These are phyloP conservation scores for Cornus florida DNA, from an alignment of 148 eudicot genomes.

Conservation along the genomic window DNA sequence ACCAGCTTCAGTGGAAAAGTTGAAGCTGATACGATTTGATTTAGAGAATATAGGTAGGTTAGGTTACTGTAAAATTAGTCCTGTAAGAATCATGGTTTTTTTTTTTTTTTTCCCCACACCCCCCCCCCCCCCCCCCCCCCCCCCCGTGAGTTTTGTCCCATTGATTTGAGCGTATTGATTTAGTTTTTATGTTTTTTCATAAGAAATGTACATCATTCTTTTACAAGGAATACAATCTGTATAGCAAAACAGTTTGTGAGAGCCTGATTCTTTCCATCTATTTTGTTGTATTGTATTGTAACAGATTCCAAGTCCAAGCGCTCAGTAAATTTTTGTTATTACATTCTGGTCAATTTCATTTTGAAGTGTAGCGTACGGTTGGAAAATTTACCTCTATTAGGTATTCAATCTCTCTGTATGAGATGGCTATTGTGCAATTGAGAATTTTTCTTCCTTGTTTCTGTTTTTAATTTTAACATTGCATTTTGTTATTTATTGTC, in stretches of 20 bases:
- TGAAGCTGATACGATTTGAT: background rate
- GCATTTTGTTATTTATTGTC: too few relatives aligned
- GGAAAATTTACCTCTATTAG: too few relatives aligned
- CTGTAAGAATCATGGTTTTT: background rate
- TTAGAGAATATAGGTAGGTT: background rate
- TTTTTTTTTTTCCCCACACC: background rate
- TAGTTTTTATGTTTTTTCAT: background rate
- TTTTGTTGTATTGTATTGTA: background rate
- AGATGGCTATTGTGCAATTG: too few relatives aligned
- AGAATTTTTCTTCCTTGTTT: too few relatives aligned
- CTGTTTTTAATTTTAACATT: too few relatives aligned
- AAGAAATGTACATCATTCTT: background rate
- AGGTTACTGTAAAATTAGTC: background rate
- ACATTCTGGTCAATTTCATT: too few relatives aligned
- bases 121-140: too few relatives aligned
- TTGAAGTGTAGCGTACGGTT: too few relatives aligned
- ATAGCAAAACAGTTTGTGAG: background rate
- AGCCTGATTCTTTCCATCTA: background rate
- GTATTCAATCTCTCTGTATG: too few relatives aligned
- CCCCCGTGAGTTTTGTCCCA: background rate
- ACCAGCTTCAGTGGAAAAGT: background rate
- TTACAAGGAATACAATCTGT: background rate
- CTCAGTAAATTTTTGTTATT: too few relatives aligned
- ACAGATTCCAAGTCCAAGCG: too few relatives aligned
- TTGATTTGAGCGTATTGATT: background rate